Evolutionary conservation across 768 basidiomycete genomes (phyloP).

Genomic region (Mycena belliarum): DNA sequence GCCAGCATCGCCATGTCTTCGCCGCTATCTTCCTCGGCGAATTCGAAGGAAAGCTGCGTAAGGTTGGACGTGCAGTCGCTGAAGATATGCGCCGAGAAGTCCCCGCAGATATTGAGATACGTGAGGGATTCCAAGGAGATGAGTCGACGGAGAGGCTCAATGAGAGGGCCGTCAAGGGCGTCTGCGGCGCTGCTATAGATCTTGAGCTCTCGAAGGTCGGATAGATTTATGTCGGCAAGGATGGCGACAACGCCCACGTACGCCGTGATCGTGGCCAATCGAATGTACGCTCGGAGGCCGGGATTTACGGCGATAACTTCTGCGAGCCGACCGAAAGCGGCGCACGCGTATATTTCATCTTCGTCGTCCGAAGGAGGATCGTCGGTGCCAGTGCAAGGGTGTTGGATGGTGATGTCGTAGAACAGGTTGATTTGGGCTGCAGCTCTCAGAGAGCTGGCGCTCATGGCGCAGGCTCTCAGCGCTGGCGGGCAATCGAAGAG

Average conservation of each 20-base stretch:
- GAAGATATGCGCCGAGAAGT: neutral
- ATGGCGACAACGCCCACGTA: neutral
- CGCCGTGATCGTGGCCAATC: neutral
- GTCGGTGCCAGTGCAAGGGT: neutral
- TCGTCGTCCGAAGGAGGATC: neutral
- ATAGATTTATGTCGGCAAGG: neutral
- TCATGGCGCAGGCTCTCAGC: neutral
- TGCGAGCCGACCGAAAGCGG: neutral
- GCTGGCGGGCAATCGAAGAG: neutral
- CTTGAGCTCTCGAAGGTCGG: neutral
- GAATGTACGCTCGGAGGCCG: neutral
- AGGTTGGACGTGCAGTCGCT: neutral
- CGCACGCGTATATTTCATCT: neutral
- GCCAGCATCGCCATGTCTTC: neutral
- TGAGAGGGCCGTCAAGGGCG: neutral
- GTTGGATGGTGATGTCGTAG: neutral
- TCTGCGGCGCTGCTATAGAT: neutral
- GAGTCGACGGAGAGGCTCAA: neutral
- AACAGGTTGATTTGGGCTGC: neutral
- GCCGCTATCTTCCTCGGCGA: neutral
- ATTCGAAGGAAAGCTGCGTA: neutral
- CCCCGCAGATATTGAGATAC: neutral
- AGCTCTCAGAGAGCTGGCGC: neutral
- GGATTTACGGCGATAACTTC: neutral
- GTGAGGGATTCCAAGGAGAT: neutral